phyloP scores from a whole-genome alignment of 148 eudicot genomes.

The Cornus suecica region DNA sequence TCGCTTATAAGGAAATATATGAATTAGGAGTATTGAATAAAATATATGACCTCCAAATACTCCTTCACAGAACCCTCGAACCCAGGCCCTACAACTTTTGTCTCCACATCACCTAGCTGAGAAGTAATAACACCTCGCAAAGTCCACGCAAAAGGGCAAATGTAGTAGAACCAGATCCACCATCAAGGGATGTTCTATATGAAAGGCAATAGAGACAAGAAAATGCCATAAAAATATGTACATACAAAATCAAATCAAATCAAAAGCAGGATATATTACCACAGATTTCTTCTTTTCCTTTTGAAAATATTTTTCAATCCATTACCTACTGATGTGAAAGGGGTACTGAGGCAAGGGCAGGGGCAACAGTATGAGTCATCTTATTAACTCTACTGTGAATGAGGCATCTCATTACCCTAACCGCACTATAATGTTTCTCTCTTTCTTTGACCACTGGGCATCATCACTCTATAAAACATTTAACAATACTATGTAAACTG shows the following conservation, averaged over 20 bases:
- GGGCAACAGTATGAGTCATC: background rate
- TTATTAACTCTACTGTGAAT: background rate
- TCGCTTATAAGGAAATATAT: too few relatives aligned
- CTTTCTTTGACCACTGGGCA: too few relatives aligned
- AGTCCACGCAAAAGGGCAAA: conserved; percentile 77
- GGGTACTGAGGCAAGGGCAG: background rate
- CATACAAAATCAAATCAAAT: too few relatives aligned
- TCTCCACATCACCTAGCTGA: conserved; percentile 79
- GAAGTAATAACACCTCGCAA: conserved; percentile 64
- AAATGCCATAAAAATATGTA: too few relatives aligned
- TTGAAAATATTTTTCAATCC: too few relatives aligned
- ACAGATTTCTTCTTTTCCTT: too few relatives aligned
- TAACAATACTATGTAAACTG: background rate
- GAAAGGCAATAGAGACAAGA: background rate
- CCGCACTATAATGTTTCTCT: too few relatives aligned
- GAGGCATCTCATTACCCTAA: background rate
- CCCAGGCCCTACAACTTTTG: conserved; percentile 39
- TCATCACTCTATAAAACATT: background rate
- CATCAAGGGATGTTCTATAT: conserved; percentile 69
- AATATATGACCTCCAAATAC: conserved; percentile 45
- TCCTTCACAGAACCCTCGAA: conserved; percentile 64
- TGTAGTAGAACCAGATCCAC: conserved; percentile 94
- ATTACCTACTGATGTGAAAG: background rate
- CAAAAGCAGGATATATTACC: too few relatives aligned
- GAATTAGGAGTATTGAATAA: too few relatives aligned